Conservation (phyloP, 495 filamentous ascomycete species). For the Penicillium odoratum region DNA sequence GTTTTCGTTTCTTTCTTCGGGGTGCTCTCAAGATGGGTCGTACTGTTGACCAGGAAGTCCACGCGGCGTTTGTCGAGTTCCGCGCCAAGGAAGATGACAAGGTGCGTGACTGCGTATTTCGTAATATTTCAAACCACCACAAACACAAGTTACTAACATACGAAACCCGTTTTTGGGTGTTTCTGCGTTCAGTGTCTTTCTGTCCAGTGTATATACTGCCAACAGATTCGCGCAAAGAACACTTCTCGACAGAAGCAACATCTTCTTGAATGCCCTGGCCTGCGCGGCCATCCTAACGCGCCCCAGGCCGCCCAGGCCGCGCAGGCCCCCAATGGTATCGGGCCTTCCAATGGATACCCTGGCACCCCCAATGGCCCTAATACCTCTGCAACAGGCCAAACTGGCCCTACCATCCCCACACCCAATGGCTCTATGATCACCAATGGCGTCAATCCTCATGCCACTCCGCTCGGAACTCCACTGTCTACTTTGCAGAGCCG, state of each 20-base stretch:
- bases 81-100: constrained; percentile 63
- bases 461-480: constrained; percentile 46
- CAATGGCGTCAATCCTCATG: constrained; percentile 49
- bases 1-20: constrained; percentile 14
- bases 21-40: constrained; percentile 49
- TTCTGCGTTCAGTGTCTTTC: constrained; percentile 50
- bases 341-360: constrained; percentile 46
- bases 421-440: constrained; percentile 45
- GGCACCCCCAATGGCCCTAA: constrained; percentile 46
- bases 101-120: constrained; percentile 53
- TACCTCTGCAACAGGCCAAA: constrained; percentile 33
- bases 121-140: constrained; percentile 46
- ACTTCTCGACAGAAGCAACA: constrained; percentile 59
- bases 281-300: constrained; percentile 47
- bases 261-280: constrained; percentile 54
- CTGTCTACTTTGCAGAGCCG: constrained; percentile 41
- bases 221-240: constrained; percentile 59
- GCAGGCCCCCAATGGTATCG: constrained; percentile 45
- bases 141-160: constrained; percentile 33
- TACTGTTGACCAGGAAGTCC: constrained; percentile 58
- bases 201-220: constrained; percentile 60
- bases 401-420: constrained; percentile 38
- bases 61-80: constrained; percentile 60
- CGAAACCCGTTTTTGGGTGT: constrained; percentile 24
- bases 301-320: constrained; percentile 44